Base-by-base conservation (phyloP, 306 rosid genomes). In the Medicago lupulina region DNA sequence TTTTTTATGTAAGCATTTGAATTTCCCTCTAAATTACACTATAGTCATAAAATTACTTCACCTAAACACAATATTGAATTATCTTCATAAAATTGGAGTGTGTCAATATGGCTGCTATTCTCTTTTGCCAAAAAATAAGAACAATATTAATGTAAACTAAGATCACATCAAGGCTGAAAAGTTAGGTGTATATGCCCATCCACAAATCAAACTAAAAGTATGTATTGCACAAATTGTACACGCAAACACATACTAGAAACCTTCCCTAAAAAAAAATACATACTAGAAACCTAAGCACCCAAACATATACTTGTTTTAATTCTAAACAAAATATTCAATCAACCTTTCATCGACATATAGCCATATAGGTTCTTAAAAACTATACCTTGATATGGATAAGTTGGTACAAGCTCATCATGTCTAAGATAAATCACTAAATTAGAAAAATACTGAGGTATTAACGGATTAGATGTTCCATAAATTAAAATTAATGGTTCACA, bases 151-250 rank as follows among this genome's bases (percentile, higher is more conserved):
- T 57, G 23, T 23, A 10, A 58, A 58, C 12, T 25, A 58, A 23
- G 38, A 58, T 58, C n/a, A 25, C 39, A 58, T 58, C 64, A 58
- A 23, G 16, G 9, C 3, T 11, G 4, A 58, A 28, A 58, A 58
- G 39, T 58, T 58, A 23, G 64, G 38, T 58, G 25, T 23, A 58
- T 23, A 58, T 58, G 64, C 64, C 31, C 31, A 58, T 25, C 64
- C 38, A 12, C 38, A 58, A 58, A 23, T 58, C 38, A 38, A 58
- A 58, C 39, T 4, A 58, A 13, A 23, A 23, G 38, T 55, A 9
- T 49, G 54, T 5, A 49, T 14, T 49, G 54, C 38, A 34, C 38
- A 34, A 31, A 34, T 49, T 15, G 54, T 7, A 19, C 61, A 54
- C 60, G 60, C 5, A 54, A 21, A 54, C 28, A 53, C 13, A 19